Evolutionary conservation across 176 grass and related monocot genomes (phyloP).

Genomic region (Aegilops longissima): DNA sequence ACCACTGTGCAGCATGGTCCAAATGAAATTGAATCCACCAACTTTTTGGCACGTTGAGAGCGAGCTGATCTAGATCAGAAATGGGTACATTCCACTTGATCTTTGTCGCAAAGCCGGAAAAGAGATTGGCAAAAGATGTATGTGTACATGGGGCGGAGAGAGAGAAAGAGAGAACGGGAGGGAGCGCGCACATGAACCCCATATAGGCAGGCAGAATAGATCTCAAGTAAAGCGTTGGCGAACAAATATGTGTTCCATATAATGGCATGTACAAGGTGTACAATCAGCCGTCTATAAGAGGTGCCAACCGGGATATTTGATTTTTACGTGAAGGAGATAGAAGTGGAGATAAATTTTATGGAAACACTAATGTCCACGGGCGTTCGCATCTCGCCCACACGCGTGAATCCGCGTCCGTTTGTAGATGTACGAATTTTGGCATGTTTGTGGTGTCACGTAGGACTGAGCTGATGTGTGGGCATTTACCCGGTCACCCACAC

Average conservation of each 20-base stretch:
- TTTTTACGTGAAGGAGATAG: no score
- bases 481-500: no score
- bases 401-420: no score
- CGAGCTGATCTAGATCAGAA: slow-evolving; percentile 31
- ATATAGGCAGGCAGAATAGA: slow-evolving; percentile 12
- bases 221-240: not conserved
- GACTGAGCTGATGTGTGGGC: no score
- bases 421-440: no score
- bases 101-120: not conserved
- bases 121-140: not conserved
- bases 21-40: not conserved
- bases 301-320: no score
- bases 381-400: no score
- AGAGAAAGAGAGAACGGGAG: not conserved
- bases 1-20: not conserved
- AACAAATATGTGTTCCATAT: not conserved
- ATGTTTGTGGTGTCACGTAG: no score
- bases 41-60: not conserved
- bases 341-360: no score
- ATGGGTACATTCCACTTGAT: slow-evolving; percentile 25
- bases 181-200: slow-evolving; percentile 1
- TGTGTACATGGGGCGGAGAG: not conserved
- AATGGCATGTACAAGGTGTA: no score
- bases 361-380: no score
- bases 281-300: no score